phyloP scores from a whole-genome alignment of 371 early-diverging fungal species.

The Gilbertella persicaria region DNA sequence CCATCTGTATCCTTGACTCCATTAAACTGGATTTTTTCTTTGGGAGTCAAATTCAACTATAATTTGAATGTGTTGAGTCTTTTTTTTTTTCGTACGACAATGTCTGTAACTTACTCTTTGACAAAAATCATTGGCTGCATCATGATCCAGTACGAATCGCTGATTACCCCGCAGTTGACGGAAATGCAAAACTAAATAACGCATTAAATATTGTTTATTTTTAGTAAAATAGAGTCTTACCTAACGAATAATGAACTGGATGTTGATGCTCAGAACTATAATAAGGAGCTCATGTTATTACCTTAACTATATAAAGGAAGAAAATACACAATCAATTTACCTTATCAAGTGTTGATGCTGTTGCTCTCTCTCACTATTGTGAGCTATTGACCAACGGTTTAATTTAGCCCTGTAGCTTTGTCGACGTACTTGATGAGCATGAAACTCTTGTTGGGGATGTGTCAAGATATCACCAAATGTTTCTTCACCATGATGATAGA shows the following conservation, averaged over 20 bases:
- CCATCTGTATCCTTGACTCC: conserved; percentile 59
- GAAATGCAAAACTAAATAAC: conserved; percentile 44
- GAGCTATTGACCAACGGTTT: conserved; percentile 17
- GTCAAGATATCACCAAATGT: conserved; percentile 47
- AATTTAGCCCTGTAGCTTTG: conserved; percentile 22
- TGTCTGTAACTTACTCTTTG: conserved; percentile 24
- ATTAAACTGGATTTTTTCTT: conserved; percentile 51
- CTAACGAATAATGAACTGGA: conserved; percentile 4
- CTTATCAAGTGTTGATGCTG: conserved; percentile 3
- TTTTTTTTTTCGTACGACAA: not conserved
- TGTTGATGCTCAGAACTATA: not conserved
- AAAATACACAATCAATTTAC: not conserved
- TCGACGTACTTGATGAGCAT: conserved; percentile 38
- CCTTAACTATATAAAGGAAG: not conserved
- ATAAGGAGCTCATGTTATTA: not conserved
- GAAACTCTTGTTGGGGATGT: conserved; percentile 40
- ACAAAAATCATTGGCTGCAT: conserved; percentile 33
- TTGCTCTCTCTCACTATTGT: not conserved
- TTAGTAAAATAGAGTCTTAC: not conserved
- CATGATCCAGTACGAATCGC: conserved; percentile 41
- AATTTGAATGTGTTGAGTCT: not conserved
- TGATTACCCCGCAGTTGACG: conserved; percentile 49
- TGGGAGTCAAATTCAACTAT: conserved; percentile 44
- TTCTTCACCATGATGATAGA: conserved; percentile 45
- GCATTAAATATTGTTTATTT: not conserved